Base-by-base conservation (phyloP, 495 filamentous ascomycete species). In the Xylaria intraflava region DNA sequence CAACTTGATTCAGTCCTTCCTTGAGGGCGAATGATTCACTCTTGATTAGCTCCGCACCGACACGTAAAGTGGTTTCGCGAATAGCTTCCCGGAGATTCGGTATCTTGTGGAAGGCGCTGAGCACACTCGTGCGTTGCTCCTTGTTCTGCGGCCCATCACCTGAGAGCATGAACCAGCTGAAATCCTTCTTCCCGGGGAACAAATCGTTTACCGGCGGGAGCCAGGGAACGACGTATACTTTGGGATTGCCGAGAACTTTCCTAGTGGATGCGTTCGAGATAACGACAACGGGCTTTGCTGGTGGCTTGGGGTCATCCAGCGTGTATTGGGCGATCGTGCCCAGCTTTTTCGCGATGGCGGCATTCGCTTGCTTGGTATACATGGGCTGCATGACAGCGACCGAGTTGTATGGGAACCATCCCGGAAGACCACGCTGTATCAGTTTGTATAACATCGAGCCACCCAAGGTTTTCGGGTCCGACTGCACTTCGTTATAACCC, bases 371-470 rank as follows among this genome's bases (percentile, higher is more conserved):
- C 57, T 60, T 65, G 42, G 66, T 71, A 56, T 69, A 71, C 72
- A 90, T 81, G 7, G 87, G 87, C 63, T 85, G 88, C 66, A 87
- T 82, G 19, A 85, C 84, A 54, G 85, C 86, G 57, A 88, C 78
- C 1, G 83, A 87, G 70, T 89, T 84, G 35, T 67, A 69, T 55
- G 83, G 84, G 75, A 84, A 90, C 66, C 79, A 80, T 49, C 82
- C 78, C 0, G 87, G 87, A 68, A 91, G 81, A 33, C 82, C 82
- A 41, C 84, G 77, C 50, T 83, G 70, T 47, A 86, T 78, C 47
- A 90, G 75, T 66, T 88, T 89, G 70, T 88, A 88, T 60, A 87
- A 72, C 36, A 89, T 81, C 56, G 81, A 85, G 16, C 87, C 86
- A 51, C 86, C 78, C 42, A 87, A 72, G 52, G 85, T 72, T 58